These are phyloP conservation scores for Dionaea muscipula DNA, from an alignment of 179 eudicot species.

Conservation along the genomic window DNA sequence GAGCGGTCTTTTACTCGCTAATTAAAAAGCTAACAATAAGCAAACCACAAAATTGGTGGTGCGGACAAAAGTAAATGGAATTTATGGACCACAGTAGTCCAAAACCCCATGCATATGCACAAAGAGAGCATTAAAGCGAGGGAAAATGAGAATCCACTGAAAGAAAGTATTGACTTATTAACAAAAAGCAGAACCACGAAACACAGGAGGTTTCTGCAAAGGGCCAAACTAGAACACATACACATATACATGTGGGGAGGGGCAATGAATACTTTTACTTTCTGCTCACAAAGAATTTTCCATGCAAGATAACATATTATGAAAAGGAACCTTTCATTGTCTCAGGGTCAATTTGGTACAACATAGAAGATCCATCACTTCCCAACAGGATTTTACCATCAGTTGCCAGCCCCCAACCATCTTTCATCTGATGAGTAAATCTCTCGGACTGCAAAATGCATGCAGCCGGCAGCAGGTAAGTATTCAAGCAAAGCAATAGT, in stretches of 20 bases:
- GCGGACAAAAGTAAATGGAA: too few species aligned
- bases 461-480: background rate
- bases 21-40: background rate
- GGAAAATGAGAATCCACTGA: too few species aligned
- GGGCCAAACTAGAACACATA: too few species aligned
- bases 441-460: conserved; percentile 32
- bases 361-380: conserved; percentile 78
- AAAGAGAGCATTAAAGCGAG: too few species aligned
- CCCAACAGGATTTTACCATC: conserved; percentile 78
- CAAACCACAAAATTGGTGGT: background rate
- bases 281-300: background rate
- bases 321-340: conserved; percentile 52
- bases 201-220: too few species aligned
- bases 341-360: conserved; percentile 67
- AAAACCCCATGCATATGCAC: too few species aligned
- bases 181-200: too few species aligned
- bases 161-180: too few species aligned
- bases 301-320: background rate
- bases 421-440: conserved; percentile 72
- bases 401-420: conserved; percentile 97
- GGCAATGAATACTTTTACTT: background rate
- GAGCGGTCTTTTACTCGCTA: background rate
- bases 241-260: background rate
- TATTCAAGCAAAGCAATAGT: background rate
- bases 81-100: too few species aligned